A percentile compares a stretch with the other conserved stretches of the same genome.
Conservation (phyloP, 1,284 basidiomycete genomes). For the Rhodotorula sp. region DNA sequence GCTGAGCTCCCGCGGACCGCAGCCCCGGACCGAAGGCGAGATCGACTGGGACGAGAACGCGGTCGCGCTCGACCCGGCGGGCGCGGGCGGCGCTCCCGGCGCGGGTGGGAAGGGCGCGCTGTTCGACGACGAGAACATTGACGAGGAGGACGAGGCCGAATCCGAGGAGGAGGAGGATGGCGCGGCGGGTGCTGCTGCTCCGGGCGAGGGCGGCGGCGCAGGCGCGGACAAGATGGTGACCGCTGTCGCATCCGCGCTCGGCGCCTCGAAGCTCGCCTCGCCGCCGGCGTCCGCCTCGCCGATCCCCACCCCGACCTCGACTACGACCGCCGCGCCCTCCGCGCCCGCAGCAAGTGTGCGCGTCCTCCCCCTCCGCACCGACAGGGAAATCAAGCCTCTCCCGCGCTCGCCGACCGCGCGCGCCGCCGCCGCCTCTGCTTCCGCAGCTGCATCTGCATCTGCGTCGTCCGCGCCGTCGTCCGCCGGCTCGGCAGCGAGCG, state of each 20-base stretch:
- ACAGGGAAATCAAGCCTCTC: slow-evolving; percentile 24
- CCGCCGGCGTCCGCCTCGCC: background rate
- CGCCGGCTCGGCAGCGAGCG: slow-evolving; percentile 9
- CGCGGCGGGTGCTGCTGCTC: background rate
- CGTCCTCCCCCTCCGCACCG: slow-evolving; percentile 4
- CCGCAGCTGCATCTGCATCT: background rate
- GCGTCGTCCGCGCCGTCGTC: background rate
- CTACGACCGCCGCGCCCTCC: background rate
- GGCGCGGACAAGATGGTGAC: slow-evolving; percentile 4
- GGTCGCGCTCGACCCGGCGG: background rate
- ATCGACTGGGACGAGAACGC: slow-evolving; percentile 37
- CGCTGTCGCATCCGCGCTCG: background rate
- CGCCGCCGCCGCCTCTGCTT: background rate
- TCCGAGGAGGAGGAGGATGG: slow-evolving; percentile 30
- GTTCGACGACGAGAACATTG: slow-evolving; percentile 42
- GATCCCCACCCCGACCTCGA: background rate
- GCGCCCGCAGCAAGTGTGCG: background rate
- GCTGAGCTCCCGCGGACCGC: background rate
- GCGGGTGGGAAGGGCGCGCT: slow-evolving; percentile 35
- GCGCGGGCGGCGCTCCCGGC: slow-evolving; percentile 4
- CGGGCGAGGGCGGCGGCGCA: background rate
- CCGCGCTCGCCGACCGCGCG: slow-evolving; percentile 5
- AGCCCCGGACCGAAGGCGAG: slow-evolving; percentile 40
- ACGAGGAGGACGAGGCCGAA: slow-evolving; percentile 35
- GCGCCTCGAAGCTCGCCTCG: background rate